Percentiles rank a stretch among this genome's conserved stretches.
Evolutionary conservation across 345 rosid species (phyloP).

Genomic region (Angophora floribunda): DNA sequence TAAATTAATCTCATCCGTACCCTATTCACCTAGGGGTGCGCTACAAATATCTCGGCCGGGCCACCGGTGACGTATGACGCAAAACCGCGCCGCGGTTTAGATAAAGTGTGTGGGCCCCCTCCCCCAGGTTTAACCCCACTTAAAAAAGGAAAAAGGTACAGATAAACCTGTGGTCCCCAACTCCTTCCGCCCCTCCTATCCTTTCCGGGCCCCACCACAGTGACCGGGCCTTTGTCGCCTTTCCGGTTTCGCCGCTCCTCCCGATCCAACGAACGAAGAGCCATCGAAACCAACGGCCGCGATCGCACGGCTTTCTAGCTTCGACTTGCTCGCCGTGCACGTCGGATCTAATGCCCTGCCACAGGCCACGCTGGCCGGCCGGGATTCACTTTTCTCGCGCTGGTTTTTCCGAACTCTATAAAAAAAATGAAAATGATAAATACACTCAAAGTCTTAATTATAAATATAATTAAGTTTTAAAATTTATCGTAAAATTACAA

Average conservation of each 20-base stretch:
- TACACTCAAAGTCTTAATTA: background rate
- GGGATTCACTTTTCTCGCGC: background rate
- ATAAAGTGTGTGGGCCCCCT: background rate
- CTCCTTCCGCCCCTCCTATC: background rate
- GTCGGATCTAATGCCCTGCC: background rate
- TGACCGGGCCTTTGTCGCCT: background rate
- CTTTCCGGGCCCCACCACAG: background rate
- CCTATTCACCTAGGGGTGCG: background rate
- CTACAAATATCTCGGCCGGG: background rate
- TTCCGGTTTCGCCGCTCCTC: background rate
- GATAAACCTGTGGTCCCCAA: background rate
- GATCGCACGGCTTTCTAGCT: background rate
- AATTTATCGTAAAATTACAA: too few species aligned
- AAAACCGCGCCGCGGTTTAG: background rate
- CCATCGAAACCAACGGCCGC: background rate
- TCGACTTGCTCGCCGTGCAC: background rate
- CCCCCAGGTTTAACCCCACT: background rate
- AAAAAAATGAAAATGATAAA: too few species aligned
- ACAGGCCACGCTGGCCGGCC: background rate
- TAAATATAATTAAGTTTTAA: too few species aligned
- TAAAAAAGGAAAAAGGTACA: background rate
- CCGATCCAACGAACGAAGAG: background rate
- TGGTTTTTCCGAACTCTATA: background rate
- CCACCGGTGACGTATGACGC: background rate
- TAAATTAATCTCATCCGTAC: background rate